Conservation (phyloP, 441 rosid species). For the Omphalea diandra region DNA sequence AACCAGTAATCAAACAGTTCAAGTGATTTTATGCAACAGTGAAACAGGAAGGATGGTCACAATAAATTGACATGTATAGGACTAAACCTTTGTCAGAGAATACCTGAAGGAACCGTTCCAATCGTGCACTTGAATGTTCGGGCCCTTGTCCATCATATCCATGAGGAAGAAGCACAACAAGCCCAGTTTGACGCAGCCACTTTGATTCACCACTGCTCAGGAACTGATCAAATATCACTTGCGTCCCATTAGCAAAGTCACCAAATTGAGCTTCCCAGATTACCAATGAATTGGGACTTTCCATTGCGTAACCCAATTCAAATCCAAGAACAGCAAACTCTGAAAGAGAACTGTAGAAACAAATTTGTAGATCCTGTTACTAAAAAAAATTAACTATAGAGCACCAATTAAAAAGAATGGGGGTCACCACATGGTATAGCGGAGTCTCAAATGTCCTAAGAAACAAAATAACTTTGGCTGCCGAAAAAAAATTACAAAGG, state of each 20-base stretch:
- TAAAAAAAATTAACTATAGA: neutral
- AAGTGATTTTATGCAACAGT: neutral
- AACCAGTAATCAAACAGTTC: neutral
- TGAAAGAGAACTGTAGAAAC: constrained; percentile 77
- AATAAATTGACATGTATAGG: neutral
- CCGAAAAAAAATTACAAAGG: neutral
- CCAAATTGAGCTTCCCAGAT: constrained; percentile 99
- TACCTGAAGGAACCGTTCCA: constrained; percentile 98
- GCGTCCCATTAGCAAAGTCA: constrained; percentile 93
- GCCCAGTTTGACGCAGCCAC: constrained; percentile 97
- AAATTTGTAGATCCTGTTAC: constrained; percentile 9
- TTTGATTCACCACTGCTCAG: constrained; percentile 94
- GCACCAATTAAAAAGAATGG: no score
- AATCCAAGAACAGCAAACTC: constrained; percentile 98
- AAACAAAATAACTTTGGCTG: neutral
- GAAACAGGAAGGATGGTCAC: neutral
- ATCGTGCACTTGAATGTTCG: constrained; percentile 95
- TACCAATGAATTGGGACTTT: constrained; percentile 86
- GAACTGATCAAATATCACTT: constrained; percentile 96
- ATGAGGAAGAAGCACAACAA: constrained; percentile 90
- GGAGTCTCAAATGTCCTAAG: neutral
- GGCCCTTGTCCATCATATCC: constrained; percentile 99
- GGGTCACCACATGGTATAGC: neutral
- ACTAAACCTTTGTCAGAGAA: neutral
- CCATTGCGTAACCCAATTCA: constrained; percentile 98